These are phyloP conservation scores for Nannizzia gypsea DNA, from an alignment of 2,329 filamentous ascomycete genomes.

Conservation along the genomic window DNA sequence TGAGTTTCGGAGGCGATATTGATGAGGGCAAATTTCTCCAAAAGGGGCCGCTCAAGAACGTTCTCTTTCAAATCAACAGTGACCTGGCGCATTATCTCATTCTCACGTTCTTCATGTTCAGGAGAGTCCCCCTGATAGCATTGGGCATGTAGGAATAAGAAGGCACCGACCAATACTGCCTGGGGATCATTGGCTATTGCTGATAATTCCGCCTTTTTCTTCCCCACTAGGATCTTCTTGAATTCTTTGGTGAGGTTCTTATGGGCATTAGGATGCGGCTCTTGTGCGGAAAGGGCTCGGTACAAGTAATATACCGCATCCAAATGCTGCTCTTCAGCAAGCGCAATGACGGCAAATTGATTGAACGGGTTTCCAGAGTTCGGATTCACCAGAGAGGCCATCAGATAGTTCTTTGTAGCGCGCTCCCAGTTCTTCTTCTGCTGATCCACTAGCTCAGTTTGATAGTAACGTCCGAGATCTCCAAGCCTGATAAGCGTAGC, in stretches of 20 bases:
- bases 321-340: slow-evolving; percentile 65
- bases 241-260: slow-evolving; percentile 73
- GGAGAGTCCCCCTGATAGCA: slow-evolving; percentile 69
- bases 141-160: slow-evolving; percentile 72
- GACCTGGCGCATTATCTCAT: slow-evolving; percentile 69
- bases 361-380: slow-evolving; percentile 74
- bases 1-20: slow-evolving; percentile 77
- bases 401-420: slow-evolving; percentile 70
- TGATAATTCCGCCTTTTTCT: slow-evolving; percentile 43
- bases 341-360: slow-evolving; percentile 76
- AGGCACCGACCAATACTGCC: slow-evolving; percentile 62
- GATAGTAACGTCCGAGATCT: slow-evolving; percentile 79
- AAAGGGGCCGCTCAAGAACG: slow-evolving; percentile 45
- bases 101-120: slow-evolving; percentile 69
- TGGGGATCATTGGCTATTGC: slow-evolving; percentile 30
- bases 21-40: slow-evolving; percentile 71
- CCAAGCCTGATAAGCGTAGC: slow-evolving; percentile 75
- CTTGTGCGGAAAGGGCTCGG: slow-evolving; percentile 61
- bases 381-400: slow-evolving; percentile 69
- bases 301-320: slow-evolving; percentile 84
- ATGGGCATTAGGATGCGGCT: slow-evolving; percentile 62
- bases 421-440: slow-evolving; percentile 67
- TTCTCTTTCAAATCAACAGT: slow-evolving; percentile 60
- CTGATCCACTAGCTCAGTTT: slow-evolving; percentile 52
- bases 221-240: slow-evolving; percentile 48